Base-by-base conservation (phyloP, 2,329 filamentous ascomycete genomes). In the Aspergillus oerlinghausenensis region DNA sequence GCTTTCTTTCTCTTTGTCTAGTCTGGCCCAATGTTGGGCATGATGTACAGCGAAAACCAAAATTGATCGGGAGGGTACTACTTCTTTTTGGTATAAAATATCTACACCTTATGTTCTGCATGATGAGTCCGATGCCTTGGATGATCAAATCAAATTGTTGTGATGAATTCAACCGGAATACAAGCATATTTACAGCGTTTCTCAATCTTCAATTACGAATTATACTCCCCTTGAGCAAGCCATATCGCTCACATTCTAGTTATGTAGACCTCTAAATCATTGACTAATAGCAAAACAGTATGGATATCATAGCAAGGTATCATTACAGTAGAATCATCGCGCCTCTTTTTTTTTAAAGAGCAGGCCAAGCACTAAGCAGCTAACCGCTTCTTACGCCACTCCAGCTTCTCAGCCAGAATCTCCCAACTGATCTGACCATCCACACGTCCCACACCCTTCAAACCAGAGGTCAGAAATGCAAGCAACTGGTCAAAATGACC, bases 361-460 rank as follows among this genome's bases (percentile, higher is more conserved):
- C n/a, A 43, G 3, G n/a, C 19, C 8, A 3, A 4, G 21, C 5
- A 43, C 43, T 55, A 51, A 25, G 28, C 42, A 23, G 28, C 42
- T 10, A 19, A 14, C 11, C 52, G 52, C 38, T 51, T 60, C 51
- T 66, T 67, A 52, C 71, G 70, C 74, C 74, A 76, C 51, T 92
- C 88, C 48, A 96, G 73, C 77, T 88, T 89, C 71, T 96, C 90
- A 0, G 89, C 90, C 58, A 96, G 70, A 58, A 88, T 84, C 72
- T 94, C 90, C 88, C 92, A 93, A 69, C 87, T 82, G 67, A 66
- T 80, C 74, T 90, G 85, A 28, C 85, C 85, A 50, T 88, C 87
- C 35, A 87, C 88, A 64, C 92, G 82, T 51, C 90, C 87, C 9
- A 94, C 84, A 9, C 88, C 88, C 54, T 87, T 84, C 60, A 97